Base-by-base conservation (phyloP, 2,329 filamentous ascomycete species). In the Dactylellina haptotyla region DNA sequence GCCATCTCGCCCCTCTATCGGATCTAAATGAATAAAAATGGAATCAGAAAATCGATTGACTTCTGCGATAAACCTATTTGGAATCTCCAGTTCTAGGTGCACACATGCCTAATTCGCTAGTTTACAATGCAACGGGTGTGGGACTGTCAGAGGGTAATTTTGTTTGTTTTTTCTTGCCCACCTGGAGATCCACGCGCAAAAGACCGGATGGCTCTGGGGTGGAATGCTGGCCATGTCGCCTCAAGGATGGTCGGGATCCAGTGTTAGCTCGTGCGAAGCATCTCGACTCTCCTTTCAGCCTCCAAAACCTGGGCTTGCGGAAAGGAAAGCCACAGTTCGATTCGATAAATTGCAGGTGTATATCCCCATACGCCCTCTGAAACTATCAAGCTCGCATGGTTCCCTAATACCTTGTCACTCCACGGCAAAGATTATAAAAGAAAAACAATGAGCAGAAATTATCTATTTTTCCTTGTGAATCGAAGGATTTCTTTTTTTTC, bases 241-340 rank as follows among this genome's bases (percentile, higher is more conserved):
- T 58, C 37, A 10, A 34, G 53, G 28, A 58, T 72, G 59, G 58
- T 56, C 41, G 26, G 32, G 32, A 63, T 51, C 28, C 50, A 51
- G 43, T 4, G 41, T 28, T 18, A 57, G 37, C 57, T 64, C 58
- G 67, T 72, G 67, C 67, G 57, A 72, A 72, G 59, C 67, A 72
- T 72, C 67, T 59, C 56, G 53, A 72, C 59, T 54, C 51, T 59
- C 67, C 67, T 63, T 72, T 72, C 67, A 72, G 67, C 67, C 67
- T 72, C 67, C 59, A 59, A 64, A 45, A 58, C 56, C 53, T 54
- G 39, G 67, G 41, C 53, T 53, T 59, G 54, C 51, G 53, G 59
- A 61, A 64, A 59, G 58, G 67, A 72, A 72, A 72, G 67, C 67
- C 67, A 72, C 67, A 72, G 53, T 71, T 72, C 67, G 59, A 72